phyloP scores from a whole-genome alignment of 2,329 filamentous ascomycete genomes.

The Clonostachys byssicola region DNA sequence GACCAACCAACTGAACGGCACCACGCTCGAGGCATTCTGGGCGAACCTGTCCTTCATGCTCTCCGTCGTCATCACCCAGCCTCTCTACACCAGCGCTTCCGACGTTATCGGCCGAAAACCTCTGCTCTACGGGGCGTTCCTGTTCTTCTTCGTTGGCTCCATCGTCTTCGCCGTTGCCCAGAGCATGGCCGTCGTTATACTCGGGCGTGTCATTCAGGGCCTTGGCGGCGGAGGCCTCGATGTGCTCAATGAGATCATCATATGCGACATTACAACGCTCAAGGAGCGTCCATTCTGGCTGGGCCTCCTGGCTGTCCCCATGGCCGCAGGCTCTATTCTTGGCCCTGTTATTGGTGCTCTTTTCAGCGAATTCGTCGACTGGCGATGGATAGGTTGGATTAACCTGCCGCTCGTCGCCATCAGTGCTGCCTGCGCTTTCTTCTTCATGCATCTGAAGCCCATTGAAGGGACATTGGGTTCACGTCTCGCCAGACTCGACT shows the following conservation, averaged over 20 bases:
- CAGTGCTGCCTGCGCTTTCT: conserved; percentile 9
- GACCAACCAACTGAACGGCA: conserved; percentile 42
- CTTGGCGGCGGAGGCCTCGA: conserved; percentile 27
- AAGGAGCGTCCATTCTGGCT: conserved; percentile 17
- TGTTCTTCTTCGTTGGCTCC: conserved; percentile 32
- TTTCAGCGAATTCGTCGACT: conserved; percentile 10
- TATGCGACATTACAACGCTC: conserved; percentile 30
- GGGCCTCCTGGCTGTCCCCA: conserved; percentile 12
- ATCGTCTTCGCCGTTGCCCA: conserved; percentile 26
- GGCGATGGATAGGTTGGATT: conserved; percentile 24
- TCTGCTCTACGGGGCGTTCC: conserved; percentile 15
- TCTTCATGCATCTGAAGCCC: conserved; percentile 12
- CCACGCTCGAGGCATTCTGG: conserved; percentile 64
- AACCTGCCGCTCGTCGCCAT: conserved; percentile 19
- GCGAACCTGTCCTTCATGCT: conserved; percentile 66
- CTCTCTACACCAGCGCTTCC: conserved; percentile 27
- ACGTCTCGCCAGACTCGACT: conserved; percentile 19
- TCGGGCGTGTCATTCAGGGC: conserved; percentile 42
- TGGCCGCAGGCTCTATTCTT: conserved; percentile 7
- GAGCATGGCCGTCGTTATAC: conserved; percentile 2
- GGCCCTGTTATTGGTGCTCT: conserved; percentile 16
- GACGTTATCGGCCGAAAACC: conserved; percentile 25
- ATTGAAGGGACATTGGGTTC: background rate
- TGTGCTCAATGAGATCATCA: conserved; percentile 20
- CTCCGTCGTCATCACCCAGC: conserved; percentile 56